Evolutionary conservation across 768 basidiomycete genomes (phyloP), one percentile per base, ranked within the genome.

Genomic region (Guyanaporus albipodus): DNA sequence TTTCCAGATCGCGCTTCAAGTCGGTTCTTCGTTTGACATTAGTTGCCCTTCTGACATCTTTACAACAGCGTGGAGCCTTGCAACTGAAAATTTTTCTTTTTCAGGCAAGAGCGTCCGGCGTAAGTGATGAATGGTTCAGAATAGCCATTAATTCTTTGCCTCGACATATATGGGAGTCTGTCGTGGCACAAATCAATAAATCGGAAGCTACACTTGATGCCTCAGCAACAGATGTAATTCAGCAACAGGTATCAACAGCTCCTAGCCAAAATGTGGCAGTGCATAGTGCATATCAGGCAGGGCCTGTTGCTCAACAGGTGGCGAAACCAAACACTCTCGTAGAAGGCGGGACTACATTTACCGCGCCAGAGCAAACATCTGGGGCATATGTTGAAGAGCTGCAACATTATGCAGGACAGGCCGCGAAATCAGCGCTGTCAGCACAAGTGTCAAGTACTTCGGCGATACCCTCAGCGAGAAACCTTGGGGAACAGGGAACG

Each of bases 391-490:
- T 45, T 39, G 39, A 42, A 38, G 52, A 61, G 22, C 10, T 54
- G 19, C 59, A 52, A 40, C 62, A 52, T 37, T 62, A 62, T 39
- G 51, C 62, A 24, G 46, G 47, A 21, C 62, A 52, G 6, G 51
- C 53, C 6, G 48, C 49, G 14, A 50, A 41, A 37, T 42, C 51
- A 18, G 32, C 28, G 21, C 15, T 50, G n/a, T 23, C 46, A 9
- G 21, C 42, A 15, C 53, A 52, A 48, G 40, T 7, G 8, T 23
- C 49, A 11, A 18, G 23, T 24, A 36, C 21, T 29, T 33, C 46
- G n/a, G 21, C 22, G 14, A 8, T 21, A 2, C 17, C 34, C 14
- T 10, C 41, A 8, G 18, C 17, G 19, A 44, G 46, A 21, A 12
- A 40, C 11, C 10, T 34, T 24, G 14, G 19, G 33, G 33, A 31